These are phyloP conservation scores for Pseudogymnoascus sp. DNA, from an alignment of 2,329 filamentous ascomycete genomes.

Conservation along the genomic window DNA sequence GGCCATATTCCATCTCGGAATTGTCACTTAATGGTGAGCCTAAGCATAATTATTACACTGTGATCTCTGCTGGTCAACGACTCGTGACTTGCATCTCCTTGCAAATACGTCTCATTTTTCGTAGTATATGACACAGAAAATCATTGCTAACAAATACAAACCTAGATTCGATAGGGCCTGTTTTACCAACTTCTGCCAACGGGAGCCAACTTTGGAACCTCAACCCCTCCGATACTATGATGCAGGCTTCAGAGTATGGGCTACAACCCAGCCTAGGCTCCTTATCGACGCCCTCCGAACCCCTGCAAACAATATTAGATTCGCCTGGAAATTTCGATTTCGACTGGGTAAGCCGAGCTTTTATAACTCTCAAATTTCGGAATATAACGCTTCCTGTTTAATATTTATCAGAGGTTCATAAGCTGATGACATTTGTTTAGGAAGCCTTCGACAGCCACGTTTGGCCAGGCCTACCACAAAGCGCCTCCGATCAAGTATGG, in stretches of 20 bases:
- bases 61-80: no score
- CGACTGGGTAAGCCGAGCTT: conserved; percentile 19
- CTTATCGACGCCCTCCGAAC: conserved; percentile 7
- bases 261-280: background rate
- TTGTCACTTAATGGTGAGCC: conserved; percentile 13
- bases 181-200: background rate
- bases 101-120: background rate
- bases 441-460: conserved; percentile 19
- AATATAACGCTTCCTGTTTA: background rate
- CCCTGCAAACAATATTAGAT: conserved; percentile 16
- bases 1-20: background rate
- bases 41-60: background rate
- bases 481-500: conserved; percentile 12
- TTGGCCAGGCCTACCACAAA: conserved; percentile 11
- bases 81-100: background rate
- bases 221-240: background rate
- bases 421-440: conserved; percentile 5
- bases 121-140: background rate
- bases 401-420: background rate
- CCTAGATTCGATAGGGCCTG: background rate
- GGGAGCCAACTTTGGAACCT: background rate
- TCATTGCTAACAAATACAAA: background rate
- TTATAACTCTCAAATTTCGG: background rate
- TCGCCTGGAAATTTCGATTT: conserved; percentile 19
- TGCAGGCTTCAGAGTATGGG: background rate